Base-by-base conservation (phyloP, 2,329 filamentous ascomycete species). In the Penicillium sp. region DNA sequence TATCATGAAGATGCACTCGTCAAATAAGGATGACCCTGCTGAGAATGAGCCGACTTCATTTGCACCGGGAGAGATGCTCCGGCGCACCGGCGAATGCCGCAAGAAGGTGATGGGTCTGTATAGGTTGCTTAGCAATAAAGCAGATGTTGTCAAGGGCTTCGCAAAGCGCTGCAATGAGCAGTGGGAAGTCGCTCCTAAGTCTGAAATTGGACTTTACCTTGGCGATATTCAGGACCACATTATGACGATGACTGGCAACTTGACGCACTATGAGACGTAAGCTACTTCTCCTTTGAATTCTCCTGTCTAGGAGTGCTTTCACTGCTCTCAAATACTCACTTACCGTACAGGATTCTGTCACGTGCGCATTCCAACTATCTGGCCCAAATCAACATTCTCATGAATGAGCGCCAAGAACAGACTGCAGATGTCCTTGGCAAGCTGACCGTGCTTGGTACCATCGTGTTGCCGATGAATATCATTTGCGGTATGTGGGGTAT, bases 141-240 rank as follows among this genome's bases (percentile, higher is more conserved):
- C 93, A 43, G 93, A 98, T 68, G 93, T 98, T 49, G 97, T 98
- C 76, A 97, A 97, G 73, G 93, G 93, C 1, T 98, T 98, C 63
- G 93, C 93, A 4, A 98, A 98, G 73, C 81, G 93, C 11, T 98
- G 93, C 73, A 98, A 96, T 64, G 91, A 98, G 74, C 86, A 94
- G 56, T 98, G 90, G 90, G 88, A 96, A 60, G 88, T 98, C 50
- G 91, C 93, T 5, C 93, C 93, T 9, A 81, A 90, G 53, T 93
- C 87, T 32, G 93, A 98, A 66, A 97, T 98, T 65, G 93, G 93
- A n/a, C 73, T 98, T 45, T 98, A 97, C 70, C 75, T 98, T 49
- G 93, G 93, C 53, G 93, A 98, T 73, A 98, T 98, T 55, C 93
- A 98, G 69, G 93, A 98, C 73, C 93, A 98, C 67, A 97, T 98